These are phyloP conservation scores for Cicer chorassanicum DNA, from an alignment of 306 rosid species.

Conservation along the genomic window DNA sequence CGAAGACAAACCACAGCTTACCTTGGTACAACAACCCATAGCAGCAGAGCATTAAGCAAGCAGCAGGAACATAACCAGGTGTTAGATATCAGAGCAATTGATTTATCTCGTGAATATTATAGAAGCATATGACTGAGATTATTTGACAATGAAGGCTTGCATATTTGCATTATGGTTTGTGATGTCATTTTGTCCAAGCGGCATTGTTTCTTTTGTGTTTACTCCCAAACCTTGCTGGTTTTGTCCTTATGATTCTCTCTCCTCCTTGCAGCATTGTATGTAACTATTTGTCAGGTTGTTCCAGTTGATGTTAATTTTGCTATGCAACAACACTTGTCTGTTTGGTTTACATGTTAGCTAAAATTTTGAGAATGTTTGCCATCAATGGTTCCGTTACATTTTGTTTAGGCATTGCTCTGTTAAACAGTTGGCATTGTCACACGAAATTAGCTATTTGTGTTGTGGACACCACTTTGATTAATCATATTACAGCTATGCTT, in stretches of 20 bases:
- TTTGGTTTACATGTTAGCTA: conserved; percentile 51
- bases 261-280: conserved; percentile 70
- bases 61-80: conserved; percentile 47
- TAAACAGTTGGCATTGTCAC: conserved; percentile 53
- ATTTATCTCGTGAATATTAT: conserved; percentile 57
- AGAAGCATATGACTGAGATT: conserved; percentile 57
- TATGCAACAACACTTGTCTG: conserved; percentile 57
- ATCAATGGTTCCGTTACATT: conserved; percentile 49
- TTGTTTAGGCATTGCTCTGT: conserved; percentile 50
- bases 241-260: conserved; percentile 55
- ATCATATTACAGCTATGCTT: conserved; percentile 38
- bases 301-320: conserved; percentile 56
- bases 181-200: conserved; percentile 67
- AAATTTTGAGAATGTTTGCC: conserved; percentile 62
- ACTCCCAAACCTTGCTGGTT: conserved; percentile 64
- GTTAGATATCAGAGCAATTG: conserved; percentile 41
- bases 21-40: conserved; percentile 55
- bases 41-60: conserved; percentile 53
- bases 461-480: conserved; percentile 43
- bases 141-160: conserved; percentile 62
- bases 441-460: conserved; percentile 59
- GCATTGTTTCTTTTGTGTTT: conserved; percentile 62
- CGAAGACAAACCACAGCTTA: conserved; percentile 61
- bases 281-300: conserved; percentile 61
- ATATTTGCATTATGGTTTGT: conserved; percentile 65